A percentile compares a stretch with the other conserved stretches of the same genome.
Evolutionary conservation across 176 grass and related monocot genomes (phyloP).

Genomic region (Paspalum vaginatum): DNA sequence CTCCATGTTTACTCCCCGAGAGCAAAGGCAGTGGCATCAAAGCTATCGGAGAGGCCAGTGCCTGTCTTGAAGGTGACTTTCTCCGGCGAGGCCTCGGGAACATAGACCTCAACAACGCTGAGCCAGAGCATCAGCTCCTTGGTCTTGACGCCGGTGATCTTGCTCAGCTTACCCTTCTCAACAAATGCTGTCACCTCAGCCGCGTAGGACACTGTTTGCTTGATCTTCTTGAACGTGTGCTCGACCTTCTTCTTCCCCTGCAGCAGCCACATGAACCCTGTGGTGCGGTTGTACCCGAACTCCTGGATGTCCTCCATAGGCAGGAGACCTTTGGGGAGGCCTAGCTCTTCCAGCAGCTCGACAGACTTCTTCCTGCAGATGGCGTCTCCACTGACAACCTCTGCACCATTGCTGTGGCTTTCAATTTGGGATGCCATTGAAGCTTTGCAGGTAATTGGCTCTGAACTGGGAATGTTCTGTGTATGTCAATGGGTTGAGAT

Average conservation of each 20-base stretch:
- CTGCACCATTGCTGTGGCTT: neutral
- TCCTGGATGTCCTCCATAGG: too few relatives aligned
- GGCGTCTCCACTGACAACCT: neutral
- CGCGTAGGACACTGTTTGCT: slow-evolving; percentile 29
- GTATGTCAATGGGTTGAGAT: neutral
- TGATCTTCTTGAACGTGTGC: too few relatives aligned
- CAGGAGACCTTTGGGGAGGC: neutral
- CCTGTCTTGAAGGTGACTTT: slow-evolving; percentile 43
- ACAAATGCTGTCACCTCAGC: slow-evolving; percentile 17
- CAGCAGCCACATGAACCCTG: too few relatives aligned
- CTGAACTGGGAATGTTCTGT: neutral
- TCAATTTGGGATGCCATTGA: neutral
- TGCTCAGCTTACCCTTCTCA: slow-evolving; percentile 12
- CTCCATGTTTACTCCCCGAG: too few relatives aligned
- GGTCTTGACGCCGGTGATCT: too few relatives aligned
- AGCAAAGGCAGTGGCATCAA: too few relatives aligned
- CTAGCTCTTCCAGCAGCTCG: neutral
- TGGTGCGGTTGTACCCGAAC: too few relatives aligned
- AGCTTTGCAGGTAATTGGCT: neutral
- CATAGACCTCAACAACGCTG: slow-evolving; percentile 34
- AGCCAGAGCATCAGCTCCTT: too few relatives aligned
- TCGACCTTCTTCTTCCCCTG: too few relatives aligned
- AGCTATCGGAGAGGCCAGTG: neutral
- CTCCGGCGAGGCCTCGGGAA: neutral
- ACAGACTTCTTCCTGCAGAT: slow-evolving; percentile 12